A percentile compares a stretch with the other conserved stretches of the same genome.
Conservation (phyloP, 129 eudicot genomes). For the Saussurea involucrata region DNA sequence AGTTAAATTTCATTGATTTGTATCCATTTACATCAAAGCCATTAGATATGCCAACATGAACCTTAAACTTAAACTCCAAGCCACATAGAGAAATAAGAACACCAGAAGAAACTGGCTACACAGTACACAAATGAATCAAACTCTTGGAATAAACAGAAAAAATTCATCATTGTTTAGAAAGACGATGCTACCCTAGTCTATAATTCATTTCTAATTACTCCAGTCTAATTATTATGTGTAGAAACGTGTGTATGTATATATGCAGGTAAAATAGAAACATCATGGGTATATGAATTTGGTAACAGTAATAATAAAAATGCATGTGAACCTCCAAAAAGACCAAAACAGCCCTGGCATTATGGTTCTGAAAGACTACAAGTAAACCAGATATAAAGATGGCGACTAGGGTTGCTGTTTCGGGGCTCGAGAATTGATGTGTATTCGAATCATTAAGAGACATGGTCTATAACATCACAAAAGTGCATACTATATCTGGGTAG, state of each 20-base stretch:
- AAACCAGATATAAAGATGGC: too few relatives aligned
- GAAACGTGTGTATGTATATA: background rate
- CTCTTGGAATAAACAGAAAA: background rate
- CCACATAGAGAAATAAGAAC: too few relatives aligned
- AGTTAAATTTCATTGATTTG: background rate
- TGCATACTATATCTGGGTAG: background rate
- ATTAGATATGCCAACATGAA: background rate
- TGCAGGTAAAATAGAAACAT: background rate
- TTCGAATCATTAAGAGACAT: too few relatives aligned
- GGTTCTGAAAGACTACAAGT: background rate
- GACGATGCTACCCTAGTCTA: background rate
- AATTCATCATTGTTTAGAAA: background rate
- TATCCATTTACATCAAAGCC: background rate
- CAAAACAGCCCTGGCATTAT: background rate
- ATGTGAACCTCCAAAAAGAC: background rate
- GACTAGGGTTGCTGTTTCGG: too few relatives aligned
- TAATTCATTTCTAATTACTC: background rate
- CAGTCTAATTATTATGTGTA: background rate
- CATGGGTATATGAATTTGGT: background rate
- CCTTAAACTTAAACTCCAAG: background rate
- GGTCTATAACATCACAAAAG: background rate
- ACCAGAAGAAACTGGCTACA: background rate
- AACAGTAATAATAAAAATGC: background rate
- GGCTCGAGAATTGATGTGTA: too few relatives aligned
- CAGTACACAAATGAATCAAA: background rate